These are phyloP conservation scores for Castanea sativa DNA, from an alignment of 306 rosid species.

Conservation along the genomic window DNA sequence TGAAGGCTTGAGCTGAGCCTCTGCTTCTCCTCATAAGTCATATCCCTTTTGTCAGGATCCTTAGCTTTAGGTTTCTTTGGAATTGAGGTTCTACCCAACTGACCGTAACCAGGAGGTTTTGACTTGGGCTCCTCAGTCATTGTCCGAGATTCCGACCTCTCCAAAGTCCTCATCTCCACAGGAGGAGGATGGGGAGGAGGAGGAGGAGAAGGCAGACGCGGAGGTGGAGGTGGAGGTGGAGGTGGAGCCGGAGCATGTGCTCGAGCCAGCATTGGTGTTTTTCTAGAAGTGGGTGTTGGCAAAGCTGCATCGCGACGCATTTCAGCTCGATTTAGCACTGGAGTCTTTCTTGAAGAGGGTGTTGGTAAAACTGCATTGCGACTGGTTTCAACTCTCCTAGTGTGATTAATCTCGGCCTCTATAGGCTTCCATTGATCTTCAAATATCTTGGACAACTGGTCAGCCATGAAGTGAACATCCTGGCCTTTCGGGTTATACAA, in stretches of 20 bases:
- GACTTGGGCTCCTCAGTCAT: conserved; percentile 37
- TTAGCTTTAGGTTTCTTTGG: conserved; percentile 94
- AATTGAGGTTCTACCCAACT: conserved; percentile 67
- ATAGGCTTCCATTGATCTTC: conserved; percentile 88
- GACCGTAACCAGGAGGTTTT: conserved; percentile 51
- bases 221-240: neutral
- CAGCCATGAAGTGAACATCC: conserved; percentile 94
- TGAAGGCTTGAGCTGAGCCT: conserved; percentile 82
- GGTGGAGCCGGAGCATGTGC: neutral
- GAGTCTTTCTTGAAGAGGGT: conserved; percentile 66
- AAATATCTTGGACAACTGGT: conserved; percentile 61
- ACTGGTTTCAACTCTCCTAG: conserved; percentile 55
- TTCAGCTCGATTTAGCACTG: conserved; percentile 37
- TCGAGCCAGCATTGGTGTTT: conserved; percentile 27
- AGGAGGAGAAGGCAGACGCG: neutral
- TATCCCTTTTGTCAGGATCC: conserved; percentile 86
- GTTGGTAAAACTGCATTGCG: conserved; percentile 49
- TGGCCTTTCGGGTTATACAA: conserved; percentile 87
- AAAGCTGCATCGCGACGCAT: conserved; percentile 48
- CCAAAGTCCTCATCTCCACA: conserved; percentile 69
- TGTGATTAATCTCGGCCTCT: conserved; percentile 74
- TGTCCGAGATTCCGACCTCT: conserved; percentile 62
- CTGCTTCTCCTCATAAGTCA: conserved; percentile 91
- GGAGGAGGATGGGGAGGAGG: conserved; percentile 51
- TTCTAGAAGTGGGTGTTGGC: conserved; percentile 63